A percentile compares a stretch with the other conserved stretches of the same genome.
These are phyloP conservation scores for Leccinum fibrillosum DNA, from an alignment of 768 basidiomycete genomes.

Conservation along the genomic window DNA sequence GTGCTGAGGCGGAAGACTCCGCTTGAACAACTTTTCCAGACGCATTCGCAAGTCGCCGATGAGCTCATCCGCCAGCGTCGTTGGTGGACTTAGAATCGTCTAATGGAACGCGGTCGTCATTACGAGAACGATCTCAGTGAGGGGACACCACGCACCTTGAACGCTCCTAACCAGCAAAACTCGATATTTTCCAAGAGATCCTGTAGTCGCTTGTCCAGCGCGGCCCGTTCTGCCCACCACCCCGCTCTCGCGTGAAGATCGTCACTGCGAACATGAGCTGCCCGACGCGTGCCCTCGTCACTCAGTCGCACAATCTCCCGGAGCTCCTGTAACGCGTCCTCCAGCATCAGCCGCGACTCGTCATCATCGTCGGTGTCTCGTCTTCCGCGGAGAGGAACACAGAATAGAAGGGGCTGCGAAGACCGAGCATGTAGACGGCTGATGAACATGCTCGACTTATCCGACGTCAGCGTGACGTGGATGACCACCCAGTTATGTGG, in stretches of 20 bases:
- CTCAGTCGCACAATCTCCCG: constrained; percentile 76
- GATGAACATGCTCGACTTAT: constrained; percentile 79
- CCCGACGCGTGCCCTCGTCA: constrained; percentile 71
- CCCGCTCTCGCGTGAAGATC: constrained; percentile 59
- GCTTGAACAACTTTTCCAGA: constrained; percentile 74
- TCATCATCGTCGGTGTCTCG: constrained; percentile 73
- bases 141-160: constrained; percentile 64
- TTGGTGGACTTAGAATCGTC: constrained; percentile 61
- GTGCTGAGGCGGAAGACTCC: constrained; percentile 57
- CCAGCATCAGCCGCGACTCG: constrained; percentile 69
- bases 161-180: constrained; percentile 95
- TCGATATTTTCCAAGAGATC: constrained; percentile 82
- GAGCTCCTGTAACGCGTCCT: constrained; percentile 71
- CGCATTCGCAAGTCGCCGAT: constrained; percentile 59
- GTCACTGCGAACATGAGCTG: constrained; percentile 65
- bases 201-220: constrained; percentile 73
- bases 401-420: constrained; percentile 71
- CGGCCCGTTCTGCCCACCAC: constrained; percentile 86
- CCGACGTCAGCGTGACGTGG: constrained; percentile 79
- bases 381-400: constrained; percentile 82
- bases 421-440: constrained; percentile 66
- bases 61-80: constrained; percentile 39
- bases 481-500: constrained; percentile 82
- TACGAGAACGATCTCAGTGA: background rate
- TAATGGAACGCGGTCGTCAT: background rate